Evolutionary conservation across 208 protist species (phyloP), one percentile per base, ranked within the genome.

Genomic region (Acanthamoeba royreba): DNA sequence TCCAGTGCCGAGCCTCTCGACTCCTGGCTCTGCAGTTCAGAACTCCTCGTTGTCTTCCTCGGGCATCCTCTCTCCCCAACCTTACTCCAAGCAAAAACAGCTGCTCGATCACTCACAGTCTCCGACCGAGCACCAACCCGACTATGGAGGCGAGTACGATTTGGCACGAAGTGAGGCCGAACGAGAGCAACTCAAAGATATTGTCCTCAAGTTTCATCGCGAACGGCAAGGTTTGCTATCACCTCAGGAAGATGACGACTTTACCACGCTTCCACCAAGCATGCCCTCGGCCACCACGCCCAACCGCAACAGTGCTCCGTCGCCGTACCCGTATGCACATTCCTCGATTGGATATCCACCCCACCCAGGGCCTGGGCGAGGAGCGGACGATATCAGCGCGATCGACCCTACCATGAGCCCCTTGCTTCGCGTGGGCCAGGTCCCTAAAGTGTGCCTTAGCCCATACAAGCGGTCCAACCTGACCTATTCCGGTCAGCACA

Each of bases 171-270:
- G 72, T 45, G 72, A 83, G 43, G 72, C 72, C 72, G 72, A 83
- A 28, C 72, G 72, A 4, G 72, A 28, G 1, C 72, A 83, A 28
- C 72, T 83, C 0, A 83, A 83, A 45, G 72, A 83, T 31, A 83
- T 83, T n/a, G 72, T 83, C 13, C 72, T 83, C 72, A 83, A 83
- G 72, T 83, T 83, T 40, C 72, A 83, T 31, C 72, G 72, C 43
- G 35, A 40, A 38, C 72, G 38, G 33, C 58, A 69, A 19, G 42
- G 17, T 22, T 45, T 53, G 72, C 43, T 83, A 4, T 83, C 72
- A 25, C 72, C 72, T 15, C 42, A 47, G 19, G 72, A 52, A 2
- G 72, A 83, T 15, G 72, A 83, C 43, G 72, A 83, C 43, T 53
- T 52, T 19, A 52, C 42, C 8, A 53, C 72, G 72, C 43, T 83